Evolutionary conservation across 1,139 yeast genomes (phyloP), one percentile per base, ranked within the genome.

Genomic region (Pichia norvegensis): DNA sequence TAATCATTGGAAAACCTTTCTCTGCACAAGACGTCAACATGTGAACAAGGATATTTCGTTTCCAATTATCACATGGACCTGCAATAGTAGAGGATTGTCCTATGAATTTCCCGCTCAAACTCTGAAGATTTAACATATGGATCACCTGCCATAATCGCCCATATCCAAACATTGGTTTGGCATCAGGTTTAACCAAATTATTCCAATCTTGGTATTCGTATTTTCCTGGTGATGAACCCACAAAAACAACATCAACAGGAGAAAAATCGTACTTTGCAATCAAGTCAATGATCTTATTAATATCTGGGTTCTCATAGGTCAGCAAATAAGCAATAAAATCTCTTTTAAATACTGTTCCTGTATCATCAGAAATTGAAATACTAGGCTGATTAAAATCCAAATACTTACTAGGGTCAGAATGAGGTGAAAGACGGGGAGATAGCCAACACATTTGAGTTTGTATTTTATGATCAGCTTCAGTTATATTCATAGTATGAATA

Each of bases 381-480:
- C 44, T 31, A 0, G 41, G 27, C 4, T 23, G 33, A 31, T 46
- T 39, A 35, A 50, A 50, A n/a, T 46, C 49, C 22, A 42, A 20
- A 19, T 36, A 44, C 7, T 45, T 39, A 1, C 29, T 20, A 21
- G 13, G 20, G 31, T 19, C 47, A n/a, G 38, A 23, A 19, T 35
- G 38, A 13, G 29, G 35, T 29, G 21, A 38, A 21, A 80, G 55
- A 29, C 62, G 52, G 0, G 83, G 85, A 4, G 83, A 75, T 37
- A 71, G 62, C 88, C 87, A 81, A 35, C 74, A 64, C 71, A 79
- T 78, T 58, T 81, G 87, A 3, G 83, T 79, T 44, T 81, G 75
- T 1, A 72, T 72, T 5, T 67, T 66, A 46, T 78, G 70, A 58
- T 82, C 88, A 1, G 71, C 60, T 38, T 63, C 62, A 0, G 81